Evolutionary conservation across 495 filamentous ascomycete genomes (phyloP), one percentile per base, ranked within the genome.

Genomic region (Penicillium ochrochloron): DNA sequence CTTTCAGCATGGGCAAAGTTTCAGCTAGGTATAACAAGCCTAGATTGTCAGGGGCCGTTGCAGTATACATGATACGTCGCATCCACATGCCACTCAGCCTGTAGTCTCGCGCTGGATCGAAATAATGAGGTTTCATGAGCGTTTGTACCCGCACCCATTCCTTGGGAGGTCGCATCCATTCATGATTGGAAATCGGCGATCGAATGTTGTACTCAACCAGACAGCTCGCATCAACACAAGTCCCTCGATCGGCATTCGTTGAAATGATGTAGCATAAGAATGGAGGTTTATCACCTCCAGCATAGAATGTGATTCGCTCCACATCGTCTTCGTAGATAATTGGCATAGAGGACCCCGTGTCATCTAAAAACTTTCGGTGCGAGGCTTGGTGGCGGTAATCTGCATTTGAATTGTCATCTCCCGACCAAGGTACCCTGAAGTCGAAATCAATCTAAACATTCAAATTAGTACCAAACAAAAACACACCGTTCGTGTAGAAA

Each of bases 31-130:
- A 55, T 0, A 55, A 21, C 17, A 31, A 9, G 17, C 33, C 33
- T 14, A 31, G 52, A 25, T 53, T 61, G 52, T 62, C 60, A 19
- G 60, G 60, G 15, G 33, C 60, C n/a, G 60, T 62, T 29, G 60
- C 60, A 29, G 60, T 62, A 35, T 55, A 62, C 5, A 62, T n/a
- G 23, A 55, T 55, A 21, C 52, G 50, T 33, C 60, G 60, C 50
- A 51, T 35, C 60, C 50, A 62, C 25, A 46, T 14, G n/a, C 60
- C 60, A 17, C 60, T 62, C 27, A 61, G 46, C 39, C 59, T 23
- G 25, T 25, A 14, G 55, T 57, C 19, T 15, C 1, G 11, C n/a
- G n/a, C 34, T 17, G 55, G 35, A 27, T 34, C n/a, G 21, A 15
- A 57, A 35, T 19, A 23, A 39, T 25, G 17, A 5, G 5, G 17